Base-by-base conservation (phyloP, 2,329 filamentous ascomycete species). In the Parastagonospora avenae region DNA sequence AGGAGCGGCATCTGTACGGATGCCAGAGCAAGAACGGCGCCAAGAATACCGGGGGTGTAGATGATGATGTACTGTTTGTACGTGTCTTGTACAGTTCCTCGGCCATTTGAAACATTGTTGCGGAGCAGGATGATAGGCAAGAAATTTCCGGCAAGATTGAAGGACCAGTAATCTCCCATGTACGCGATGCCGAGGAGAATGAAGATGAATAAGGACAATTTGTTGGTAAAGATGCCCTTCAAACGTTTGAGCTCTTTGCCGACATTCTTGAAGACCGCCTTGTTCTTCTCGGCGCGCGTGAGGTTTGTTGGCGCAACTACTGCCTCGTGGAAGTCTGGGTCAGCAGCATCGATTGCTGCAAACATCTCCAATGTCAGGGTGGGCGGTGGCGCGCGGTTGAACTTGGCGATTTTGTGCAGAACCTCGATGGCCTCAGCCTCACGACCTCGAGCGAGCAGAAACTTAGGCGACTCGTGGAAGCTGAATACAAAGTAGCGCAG, bases 111-210 rank as follows among this genome's bases (percentile, higher is more conserved):
- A 6, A 68, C 64, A n/a, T 68, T 68, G 55, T 68, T 67, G n/a
- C 60, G 60, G 8, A 66, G 45, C 14, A 68, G 41, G 12, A 68
- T 68, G 41, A 68, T 61, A 4, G 65, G 65, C 1, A 68, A 51
- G 46, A 66, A 68, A 19, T 45, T 39, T 3, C 65, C 63, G 14
- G 64, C 65, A 2, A 68, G 55, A 24, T 68, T 68, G 49, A 68
- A 68, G 8, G 65, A 68, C 64, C 65, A 68, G 59, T 68, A 68
- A 32, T 68, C 62, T n/a, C 65, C 65, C 63, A 67, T 67, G 41
- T 68, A 68, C 3, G 65, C 55, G 12, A 68, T 52, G 6, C 59
- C 65, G 8, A 68, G 55, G 4, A 68, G 53, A 7, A 67, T 28
- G 15, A 68, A 68, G 9, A 54, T 67, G 36, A 66, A 59, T 16